A percentile compares a stretch with the other conserved stretches of the same genome.
Conservation (phyloP, 179 eudicot species). For the Nepenthes alata region DNA sequence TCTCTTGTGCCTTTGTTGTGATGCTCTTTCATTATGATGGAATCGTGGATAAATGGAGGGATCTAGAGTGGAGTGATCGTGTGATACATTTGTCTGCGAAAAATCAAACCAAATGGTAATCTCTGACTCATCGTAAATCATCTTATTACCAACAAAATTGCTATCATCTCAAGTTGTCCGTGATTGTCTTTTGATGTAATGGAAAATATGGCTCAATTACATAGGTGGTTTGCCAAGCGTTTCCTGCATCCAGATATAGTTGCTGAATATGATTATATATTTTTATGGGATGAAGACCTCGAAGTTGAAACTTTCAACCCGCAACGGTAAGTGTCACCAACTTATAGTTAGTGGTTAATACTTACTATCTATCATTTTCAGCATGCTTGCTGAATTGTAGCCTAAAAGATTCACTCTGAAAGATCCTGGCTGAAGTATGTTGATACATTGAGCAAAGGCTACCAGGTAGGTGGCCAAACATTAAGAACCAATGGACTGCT, state of each 20-base stretch:
- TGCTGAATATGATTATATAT: constrained; percentile 37
- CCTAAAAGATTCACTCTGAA: too few relatives aligned
- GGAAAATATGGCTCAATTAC: not conserved
- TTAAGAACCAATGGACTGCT: too few relatives aligned
- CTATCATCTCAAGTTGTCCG: too few relatives aligned
- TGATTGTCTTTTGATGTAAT: not conserved
- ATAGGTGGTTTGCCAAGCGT: constrained; percentile 58
- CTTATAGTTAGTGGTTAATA: not conserved
- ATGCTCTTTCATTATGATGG: constrained; percentile 94
- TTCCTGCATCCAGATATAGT: constrained; percentile 46
- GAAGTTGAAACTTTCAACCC: constrained; percentile 36
- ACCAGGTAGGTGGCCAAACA: too few relatives aligned
- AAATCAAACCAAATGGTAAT: constrained; percentile 89
- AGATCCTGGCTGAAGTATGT: too few relatives aligned
- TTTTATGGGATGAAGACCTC: constrained; percentile 49
- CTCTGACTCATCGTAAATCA: not conserved
- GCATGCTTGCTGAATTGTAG: too few relatives aligned
- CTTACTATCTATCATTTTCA: not conserved
- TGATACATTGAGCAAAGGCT: too few relatives aligned
- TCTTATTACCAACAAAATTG: too few relatives aligned
- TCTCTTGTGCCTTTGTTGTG: constrained; percentile 39
- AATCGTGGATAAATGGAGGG: constrained; percentile 71
- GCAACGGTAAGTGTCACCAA: constrained; percentile 14
- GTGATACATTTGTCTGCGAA: constrained; percentile 69
- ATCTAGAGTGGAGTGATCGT: constrained; percentile 48